phyloP scores from a whole-genome alignment of 768 basidiomycete genomes.

The Cystofilobasidium macerans region DNA sequence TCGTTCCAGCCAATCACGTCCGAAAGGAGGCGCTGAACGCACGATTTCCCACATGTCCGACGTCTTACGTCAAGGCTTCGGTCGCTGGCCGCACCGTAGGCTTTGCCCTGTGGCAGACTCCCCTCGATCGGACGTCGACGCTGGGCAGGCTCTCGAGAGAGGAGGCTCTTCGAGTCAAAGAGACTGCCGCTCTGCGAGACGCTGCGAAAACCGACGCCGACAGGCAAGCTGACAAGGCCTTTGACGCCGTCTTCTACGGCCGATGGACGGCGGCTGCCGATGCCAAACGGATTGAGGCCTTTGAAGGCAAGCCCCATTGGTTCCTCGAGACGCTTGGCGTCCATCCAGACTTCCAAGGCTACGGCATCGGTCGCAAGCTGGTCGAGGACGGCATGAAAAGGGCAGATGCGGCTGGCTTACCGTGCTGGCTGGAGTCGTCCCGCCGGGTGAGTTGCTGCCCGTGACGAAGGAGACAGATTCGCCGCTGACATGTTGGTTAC shows the following conservation, averaged over 20 bases:
- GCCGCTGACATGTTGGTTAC: background rate
- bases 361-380: background rate
- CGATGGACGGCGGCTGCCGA: background rate
- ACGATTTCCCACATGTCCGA: background rate
- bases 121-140: background rate
- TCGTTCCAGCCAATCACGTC: background rate
- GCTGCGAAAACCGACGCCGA: background rate
- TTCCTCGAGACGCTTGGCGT: conserved; percentile 10
- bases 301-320: conserved; percentile 5
- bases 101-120: background rate
- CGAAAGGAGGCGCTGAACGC: background rate
- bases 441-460: background rate
- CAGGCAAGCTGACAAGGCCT: background rate
- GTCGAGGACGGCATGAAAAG: background rate
- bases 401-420: conserved; percentile 2
- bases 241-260: background rate
- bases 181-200: background rate
- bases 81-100: background rate
- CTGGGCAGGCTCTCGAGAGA: background rate
- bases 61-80: background rate
- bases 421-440: background rate
- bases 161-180: background rate
- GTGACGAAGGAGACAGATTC: too few species aligned
- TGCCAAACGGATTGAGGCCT: background rate
- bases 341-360: conserved; percentile 1